phyloP scores from a whole-genome alignment of 2,329 filamentous ascomycete genomes.

The Talaromyces sp. region DNA sequence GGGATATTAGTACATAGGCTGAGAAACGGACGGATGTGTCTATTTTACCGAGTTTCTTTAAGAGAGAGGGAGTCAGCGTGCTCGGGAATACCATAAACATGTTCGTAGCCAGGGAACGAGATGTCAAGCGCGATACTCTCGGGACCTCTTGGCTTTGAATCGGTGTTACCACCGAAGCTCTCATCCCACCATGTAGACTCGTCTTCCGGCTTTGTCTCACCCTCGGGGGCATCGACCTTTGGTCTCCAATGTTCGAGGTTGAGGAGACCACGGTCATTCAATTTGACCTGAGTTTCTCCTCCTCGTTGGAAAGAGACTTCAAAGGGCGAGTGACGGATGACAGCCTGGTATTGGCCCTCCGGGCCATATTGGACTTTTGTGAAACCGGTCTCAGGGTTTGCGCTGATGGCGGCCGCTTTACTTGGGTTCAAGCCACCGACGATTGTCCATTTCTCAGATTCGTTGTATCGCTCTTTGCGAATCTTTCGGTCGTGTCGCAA shows the following conservation, averaged over 20 bases:
- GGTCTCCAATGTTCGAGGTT: constrained; percentile 95
- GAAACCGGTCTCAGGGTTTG: constrained; percentile 61
- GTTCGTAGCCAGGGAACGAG: constrained; percentile 81
- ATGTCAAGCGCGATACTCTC: constrained; percentile 91
- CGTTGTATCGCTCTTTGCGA: constrained; percentile 91
- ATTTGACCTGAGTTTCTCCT: constrained; percentile 71
- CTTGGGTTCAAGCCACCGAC: constrained; percentile 74
- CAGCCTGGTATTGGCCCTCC: constrained; percentile 68
- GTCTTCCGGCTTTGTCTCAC: constrained; percentile 41
- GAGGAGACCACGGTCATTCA: constrained; percentile 84
- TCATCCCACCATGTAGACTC: constrained; percentile 98
- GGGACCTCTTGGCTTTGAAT: constrained; percentile 89
- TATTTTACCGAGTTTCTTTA: constrained; percentile 68
- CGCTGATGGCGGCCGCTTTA: constrained; percentile 62
- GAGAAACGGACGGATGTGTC: not conserved
- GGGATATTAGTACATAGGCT: constrained; percentile 16
- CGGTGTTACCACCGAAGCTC: constrained; percentile 88
- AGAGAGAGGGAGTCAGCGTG: constrained; percentile 84
- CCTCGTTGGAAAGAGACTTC: constrained; percentile 80
- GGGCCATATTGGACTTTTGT: constrained; percentile 75
- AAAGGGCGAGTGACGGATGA: constrained; percentile 80
- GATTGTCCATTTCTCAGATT: constrained; percentile 78
- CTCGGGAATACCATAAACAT: constrained; percentile 92
- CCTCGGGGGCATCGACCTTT: constrained; percentile 63
- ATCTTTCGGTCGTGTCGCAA: constrained; percentile 77